phyloP scores from a whole-genome alignment of 176 grass and related monocot genomes.

The Juncus inflexus region DNA sequence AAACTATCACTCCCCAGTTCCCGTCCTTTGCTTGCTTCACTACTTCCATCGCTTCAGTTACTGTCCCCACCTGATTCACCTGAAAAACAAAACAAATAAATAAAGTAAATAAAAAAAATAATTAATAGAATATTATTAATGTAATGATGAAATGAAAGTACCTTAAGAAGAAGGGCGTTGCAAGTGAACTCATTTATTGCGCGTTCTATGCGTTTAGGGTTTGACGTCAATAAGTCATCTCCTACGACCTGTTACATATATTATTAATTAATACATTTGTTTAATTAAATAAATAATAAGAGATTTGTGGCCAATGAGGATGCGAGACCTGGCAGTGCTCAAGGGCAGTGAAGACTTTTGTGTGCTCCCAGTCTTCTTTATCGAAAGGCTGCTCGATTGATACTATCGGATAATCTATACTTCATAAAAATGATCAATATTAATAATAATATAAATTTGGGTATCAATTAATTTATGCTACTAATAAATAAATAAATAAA shows the following conservation, averaged over 20 bases:
- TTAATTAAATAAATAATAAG: slow-evolving; percentile 12
- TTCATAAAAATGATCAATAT: neutral
- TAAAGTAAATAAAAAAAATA: neutral
- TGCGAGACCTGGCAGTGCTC: slow-evolving; percentile 65
- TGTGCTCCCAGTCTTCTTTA: slow-evolving; percentile 97
- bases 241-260: slow-evolving; percentile 63
- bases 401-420: slow-evolving; percentile 77
- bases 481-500: slow-evolving; percentile 11
- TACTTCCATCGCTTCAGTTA: slow-evolving; percentile 94
- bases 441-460: slow-evolving; percentile 8
- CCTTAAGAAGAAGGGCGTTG: slow-evolving; percentile 96
- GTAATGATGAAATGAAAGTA: slow-evolving; percentile 5
- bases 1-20: slow-evolving; percentile 84
- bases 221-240: slow-evolving; percentile 93
- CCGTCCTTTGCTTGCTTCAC: slow-evolving; percentile 92
- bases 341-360: slow-evolving; percentile 78
- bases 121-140: neutral
- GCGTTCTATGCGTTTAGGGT: slow-evolving; percentile 75
- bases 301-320: slow-evolving; percentile 15
- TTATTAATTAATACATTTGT: slow-evolving; percentile 26
- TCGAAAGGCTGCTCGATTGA: slow-evolving; percentile 93
- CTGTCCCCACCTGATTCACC: slow-evolving; percentile 90
- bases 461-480: neutral
- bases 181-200: slow-evolving; percentile 89
- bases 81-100: slow-evolving; percentile 27